Evolutionary conservation across 495 filamentous ascomycete species (phyloP), one percentile per base, ranked within the genome.

Genomic region (Halenospora varia): DNA sequence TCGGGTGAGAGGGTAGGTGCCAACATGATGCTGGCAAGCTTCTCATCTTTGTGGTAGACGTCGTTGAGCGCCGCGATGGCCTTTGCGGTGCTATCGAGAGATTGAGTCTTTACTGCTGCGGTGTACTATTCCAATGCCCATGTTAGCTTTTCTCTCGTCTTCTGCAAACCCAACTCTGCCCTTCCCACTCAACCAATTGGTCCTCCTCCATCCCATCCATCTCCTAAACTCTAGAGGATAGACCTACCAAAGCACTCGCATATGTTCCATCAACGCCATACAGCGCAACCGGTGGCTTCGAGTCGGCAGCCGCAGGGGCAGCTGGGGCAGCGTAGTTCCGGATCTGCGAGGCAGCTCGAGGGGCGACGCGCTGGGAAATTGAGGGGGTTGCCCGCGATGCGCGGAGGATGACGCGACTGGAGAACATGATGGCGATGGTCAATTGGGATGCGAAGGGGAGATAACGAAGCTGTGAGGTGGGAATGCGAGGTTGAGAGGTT

Each of bases 251-350:
- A 78, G 94, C 94, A 80, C 85, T 89, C 68, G 94, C 95, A 78
- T 98, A 98, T 69, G 93, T 97, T 67, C 94, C 94, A 74, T 97
- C 94, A 75, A 98, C 79, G 60, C 94, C 94, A 76, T 89, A 98
- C 62, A 98, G 80, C 54, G 92, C 83, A 70, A 97, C 81, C 52
- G 94, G 94, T 60, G 92, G 85, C 79, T 88, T 92, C 68, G 85
- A 76, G 48, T 85, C 82, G 68, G 81, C 74, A 59, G 89, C 79
- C 55, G 82, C 77, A 26, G 69, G 53, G 68, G 83, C 77, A 72
- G 82, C 77, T 23, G 69, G 53, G 68, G 83, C 77, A 72, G 94
- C 92, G 75, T 90, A 97, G 22, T 46, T 49, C 20, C 65, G 61
- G 48, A 60, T 57, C 39, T 65, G 63, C 48, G 63, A 60, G 48